Conservation (phyloP, 1,139 yeast genomes). For the Arxiozyma bovina region DNA sequence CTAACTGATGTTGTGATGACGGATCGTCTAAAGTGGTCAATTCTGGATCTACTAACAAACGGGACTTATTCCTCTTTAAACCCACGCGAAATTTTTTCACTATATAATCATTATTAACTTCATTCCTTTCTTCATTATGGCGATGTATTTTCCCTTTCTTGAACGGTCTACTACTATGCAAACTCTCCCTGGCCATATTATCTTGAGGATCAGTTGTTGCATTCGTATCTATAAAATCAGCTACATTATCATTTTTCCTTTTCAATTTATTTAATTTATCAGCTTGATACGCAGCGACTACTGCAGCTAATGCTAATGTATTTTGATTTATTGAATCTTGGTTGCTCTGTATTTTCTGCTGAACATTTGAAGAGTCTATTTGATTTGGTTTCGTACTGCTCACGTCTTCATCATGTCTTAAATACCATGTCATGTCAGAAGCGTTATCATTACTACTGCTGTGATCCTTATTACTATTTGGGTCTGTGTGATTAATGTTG, state of each 20-base stretch:
- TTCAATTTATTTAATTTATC: conserved; percentile 11
- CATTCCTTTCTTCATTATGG: conserved; percentile 7
- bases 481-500: conserved; percentile 5
- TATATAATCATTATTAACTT: conserved; percentile 11
- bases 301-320: conserved; percentile 28
- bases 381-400: conserved; percentile 1
- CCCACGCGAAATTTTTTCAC: conserved; percentile 8
- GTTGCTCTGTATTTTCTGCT: conserved; percentile 4
- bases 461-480: not conserved
- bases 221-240: not conserved
- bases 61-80: conserved; percentile 11
- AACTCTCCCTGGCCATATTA: not conserved
- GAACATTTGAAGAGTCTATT: conserved; percentile 2
- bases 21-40: conserved; percentile 42
- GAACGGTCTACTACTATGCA: conserved; percentile 7
- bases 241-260: conserved; percentile 8
- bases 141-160: conserved; percentile 13
- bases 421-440: conserved; percentile 31
- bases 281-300: conserved; percentile 26
- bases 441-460: conserved; percentile 29
- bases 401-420: conserved; percentile 21
- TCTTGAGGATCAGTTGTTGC: not conserved
- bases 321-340: conserved; percentile 13
- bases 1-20: conserved; percentile 45
- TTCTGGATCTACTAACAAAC: conserved; percentile 51